phyloP scores from a whole-genome alignment of 1,284 basidiomycete genomes.

The Waitea zeae region DNA sequence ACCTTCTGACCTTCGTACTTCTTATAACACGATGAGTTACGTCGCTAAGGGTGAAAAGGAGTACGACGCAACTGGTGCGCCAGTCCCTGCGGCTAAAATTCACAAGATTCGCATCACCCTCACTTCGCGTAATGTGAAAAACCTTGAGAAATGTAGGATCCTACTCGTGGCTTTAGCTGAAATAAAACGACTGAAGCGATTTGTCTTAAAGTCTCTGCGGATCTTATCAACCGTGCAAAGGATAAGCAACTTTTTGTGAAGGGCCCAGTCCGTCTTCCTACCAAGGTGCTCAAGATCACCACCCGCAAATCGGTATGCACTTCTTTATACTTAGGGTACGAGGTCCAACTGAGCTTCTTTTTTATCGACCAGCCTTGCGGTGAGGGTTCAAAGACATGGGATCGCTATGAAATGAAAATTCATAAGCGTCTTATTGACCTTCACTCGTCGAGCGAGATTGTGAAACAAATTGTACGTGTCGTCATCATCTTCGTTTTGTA shows the following conservation, averaged over 20 bases:
- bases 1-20: constrained; percentile 44
- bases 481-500: background rate
- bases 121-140: constrained; percentile 95
- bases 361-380: constrained; percentile 69
- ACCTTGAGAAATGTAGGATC: constrained; percentile 89
- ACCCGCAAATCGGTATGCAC: constrained; percentile 86
- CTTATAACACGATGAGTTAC: constrained; percentile 89
- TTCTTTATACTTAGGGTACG: background rate
- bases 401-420: constrained; percentile 97
- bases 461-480: constrained; percentile 92
- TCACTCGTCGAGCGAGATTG: constrained; percentile 96
- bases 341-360: background rate
- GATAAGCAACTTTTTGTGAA: constrained; percentile 99
- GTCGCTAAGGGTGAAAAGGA: constrained; percentile 99
- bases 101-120: constrained; percentile 99
- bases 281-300: constrained; percentile 97
- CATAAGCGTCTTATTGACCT: constrained; percentile 99
- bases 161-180: background rate
- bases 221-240: constrained; percentile 98
- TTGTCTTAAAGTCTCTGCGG: constrained; percentile 60
- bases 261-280: constrained; percentile 97
- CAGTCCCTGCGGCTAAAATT: constrained; percentile 76
- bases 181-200: background rate
- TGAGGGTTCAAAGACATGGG: constrained; percentile 99
- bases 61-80: constrained; percentile 84